These are phyloP conservation scores for Eutypa lata DNA, from an alignment of 2,329 filamentous ascomycete species.

Conservation along the genomic window DNA sequence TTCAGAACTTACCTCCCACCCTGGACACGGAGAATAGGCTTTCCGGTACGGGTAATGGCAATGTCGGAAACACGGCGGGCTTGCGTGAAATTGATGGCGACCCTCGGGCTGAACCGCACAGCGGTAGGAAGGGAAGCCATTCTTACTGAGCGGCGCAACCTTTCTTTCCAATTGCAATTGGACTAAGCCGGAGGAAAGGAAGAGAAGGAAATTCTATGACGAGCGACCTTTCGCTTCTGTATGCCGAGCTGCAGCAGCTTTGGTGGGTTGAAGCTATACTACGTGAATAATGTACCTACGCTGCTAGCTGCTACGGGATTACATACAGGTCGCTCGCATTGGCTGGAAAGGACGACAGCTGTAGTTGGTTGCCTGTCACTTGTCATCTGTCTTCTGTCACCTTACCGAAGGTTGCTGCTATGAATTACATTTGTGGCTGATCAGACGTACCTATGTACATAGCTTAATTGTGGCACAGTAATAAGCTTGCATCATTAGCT, in stretches of 20 bases:
- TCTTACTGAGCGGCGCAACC: slow-evolving; percentile 33
- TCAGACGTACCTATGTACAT: not conserved
- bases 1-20: slow-evolving; percentile 73
- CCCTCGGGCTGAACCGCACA: slow-evolving; percentile 50
- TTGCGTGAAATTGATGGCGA: slow-evolving; percentile 44
- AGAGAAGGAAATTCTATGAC: slow-evolving; percentile 4
- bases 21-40: slow-evolving; percentile 84
- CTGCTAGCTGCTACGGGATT: not conserved
- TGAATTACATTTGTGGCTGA: not conserved
- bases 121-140: slow-evolving; percentile 58
- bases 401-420: too few relatives aligned
- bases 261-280: slow-evolving; percentile 22
- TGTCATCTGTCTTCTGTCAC: not conserved
- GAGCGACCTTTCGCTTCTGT: slow-evolving; percentile 1
- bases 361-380: slow-evolving; percentile 7
- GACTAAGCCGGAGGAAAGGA: slow-evolving; percentile 1
- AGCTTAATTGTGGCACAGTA: too few relatives aligned
- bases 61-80: slow-evolving; percentile 71
- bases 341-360: slow-evolving; percentile 15
- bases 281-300: not conserved
- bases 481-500: not conserved
- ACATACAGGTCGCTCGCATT: slow-evolving; percentile 3
- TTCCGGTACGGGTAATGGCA: slow-evolving; percentile 90
- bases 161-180: slow-evolving; percentile 27
- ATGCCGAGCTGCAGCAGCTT: slow-evolving; percentile 4